Percentiles rank a stretch among this genome's conserved stretches.
These are phyloP conservation scores for Drosera capensis DNA, from an alignment of 148 eudicot species.

Conservation along the genomic window DNA sequence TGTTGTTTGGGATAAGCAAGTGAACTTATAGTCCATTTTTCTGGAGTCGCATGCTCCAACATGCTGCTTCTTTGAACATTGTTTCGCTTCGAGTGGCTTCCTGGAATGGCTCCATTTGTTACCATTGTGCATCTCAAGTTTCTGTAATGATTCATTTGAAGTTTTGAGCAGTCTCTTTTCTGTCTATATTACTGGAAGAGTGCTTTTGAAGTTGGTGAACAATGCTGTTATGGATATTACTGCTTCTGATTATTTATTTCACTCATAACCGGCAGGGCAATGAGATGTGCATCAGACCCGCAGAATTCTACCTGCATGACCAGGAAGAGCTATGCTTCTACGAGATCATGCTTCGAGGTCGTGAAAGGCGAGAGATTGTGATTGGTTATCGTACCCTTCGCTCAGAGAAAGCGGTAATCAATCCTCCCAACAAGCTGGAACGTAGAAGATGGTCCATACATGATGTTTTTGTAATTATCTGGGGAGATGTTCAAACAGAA, in stretches of 20 bases:
- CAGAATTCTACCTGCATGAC: constrained; percentile 74
- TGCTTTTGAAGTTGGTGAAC: too few relatives aligned
- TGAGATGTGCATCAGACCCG: constrained; percentile 87
- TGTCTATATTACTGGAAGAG: too few relatives aligned
- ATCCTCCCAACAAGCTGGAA: constrained; percentile 42
- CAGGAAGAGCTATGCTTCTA: constrained; percentile 69
- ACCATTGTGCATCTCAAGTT: too few relatives aligned
- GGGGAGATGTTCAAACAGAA: too few relatives aligned
- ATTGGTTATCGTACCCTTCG: constrained; percentile 66
- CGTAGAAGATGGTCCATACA: constrained; percentile 59
- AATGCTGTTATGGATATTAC: not conserved
- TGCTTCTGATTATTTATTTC: not conserved
- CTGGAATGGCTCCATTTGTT: too few relatives aligned
- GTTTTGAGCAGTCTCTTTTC: too few relatives aligned
- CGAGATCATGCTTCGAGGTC: constrained; percentile 75
- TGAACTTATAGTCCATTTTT: too few relatives aligned
- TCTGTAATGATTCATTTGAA: too few relatives aligned
- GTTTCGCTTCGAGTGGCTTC: too few relatives aligned
- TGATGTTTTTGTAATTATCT: constrained; percentile 82
- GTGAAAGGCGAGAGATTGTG: constrained; percentile 63
- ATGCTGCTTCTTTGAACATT: too few relatives aligned
- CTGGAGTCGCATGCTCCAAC: too few relatives aligned
- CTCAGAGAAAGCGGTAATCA: constrained; percentile 60
- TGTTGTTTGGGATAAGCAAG: too few relatives aligned
- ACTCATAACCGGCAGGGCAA: constrained; percentile 51